A percentile compares a stretch with the other conserved stretches of the same genome.
phyloP scores from a whole-genome alignment of 23 red algal genomes.

The Gracilariopsis chorda region DNA sequence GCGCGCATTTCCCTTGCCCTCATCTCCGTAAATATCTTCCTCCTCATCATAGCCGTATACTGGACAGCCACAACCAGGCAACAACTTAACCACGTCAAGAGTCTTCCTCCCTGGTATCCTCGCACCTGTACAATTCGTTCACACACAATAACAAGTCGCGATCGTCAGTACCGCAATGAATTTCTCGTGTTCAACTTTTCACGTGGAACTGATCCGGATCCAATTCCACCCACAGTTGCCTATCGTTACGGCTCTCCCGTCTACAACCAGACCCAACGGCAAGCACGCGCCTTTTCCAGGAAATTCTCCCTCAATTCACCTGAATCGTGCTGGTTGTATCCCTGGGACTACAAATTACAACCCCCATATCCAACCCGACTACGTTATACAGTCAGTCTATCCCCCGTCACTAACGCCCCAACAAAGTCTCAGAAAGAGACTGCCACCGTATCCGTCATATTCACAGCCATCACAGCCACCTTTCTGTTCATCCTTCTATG shows the following conservation, averaged over 20 bases:
- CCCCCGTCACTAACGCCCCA: background rate
- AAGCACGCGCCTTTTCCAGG: background rate
- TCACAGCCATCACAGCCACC: background rate
- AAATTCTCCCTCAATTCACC: background rate
- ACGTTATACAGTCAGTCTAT: background rate
- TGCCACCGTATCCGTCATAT: background rate
- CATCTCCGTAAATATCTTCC: background rate
- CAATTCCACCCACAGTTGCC: background rate
- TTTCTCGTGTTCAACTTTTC: background rate
- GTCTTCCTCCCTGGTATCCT: background rate
- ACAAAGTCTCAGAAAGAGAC: slow-evolving; percentile 2
- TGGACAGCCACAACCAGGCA: slow-evolving; percentile 5
- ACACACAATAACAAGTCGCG: background rate
- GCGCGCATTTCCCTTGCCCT: background rate
- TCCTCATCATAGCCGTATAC: background rate
- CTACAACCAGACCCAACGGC: background rate
- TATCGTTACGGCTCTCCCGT: slow-evolving; percentile 8
- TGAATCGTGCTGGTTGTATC: background rate
- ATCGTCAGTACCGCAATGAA: background rate
- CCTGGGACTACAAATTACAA: background rate
- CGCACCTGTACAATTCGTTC: background rate
- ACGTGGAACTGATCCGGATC: background rate
- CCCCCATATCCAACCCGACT: background rate
- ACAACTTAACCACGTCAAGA: background rate
- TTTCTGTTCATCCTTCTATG: slow-evolving; percentile 19